A percentile compares a stretch with the other conserved stretches of the same genome.
Evolutionary conservation across 2,329 filamentous ascomycete genomes (phyloP).

Genomic region (Fusarium concolor): DNA sequence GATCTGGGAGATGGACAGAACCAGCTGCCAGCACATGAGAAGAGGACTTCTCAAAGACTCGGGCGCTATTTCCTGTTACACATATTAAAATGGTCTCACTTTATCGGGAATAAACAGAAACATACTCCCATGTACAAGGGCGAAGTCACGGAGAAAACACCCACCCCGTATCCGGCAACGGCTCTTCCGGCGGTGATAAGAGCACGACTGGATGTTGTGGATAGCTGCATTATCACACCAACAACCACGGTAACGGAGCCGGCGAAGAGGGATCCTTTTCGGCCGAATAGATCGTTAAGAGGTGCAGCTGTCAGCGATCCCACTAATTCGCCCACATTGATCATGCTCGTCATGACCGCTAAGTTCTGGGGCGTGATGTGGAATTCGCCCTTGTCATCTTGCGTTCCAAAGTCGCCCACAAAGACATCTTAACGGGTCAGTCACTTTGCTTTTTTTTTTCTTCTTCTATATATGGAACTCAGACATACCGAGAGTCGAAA

Average conservation of each 20-base stretch:
- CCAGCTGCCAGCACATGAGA: conserved; percentile 56
- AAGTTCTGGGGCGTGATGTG: conserved; percentile 43
- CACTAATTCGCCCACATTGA: conserved; percentile 54
- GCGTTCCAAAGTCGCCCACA: conserved; percentile 49
- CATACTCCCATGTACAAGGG: conserved; percentile 52
- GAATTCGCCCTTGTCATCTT: conserved; percentile 45
- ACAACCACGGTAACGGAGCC: conserved; percentile 47
- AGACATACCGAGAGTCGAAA: conserved; percentile 48
- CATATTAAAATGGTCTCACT: background rate
- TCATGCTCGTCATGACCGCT: conserved; percentile 52
- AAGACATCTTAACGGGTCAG: conserved; percentile 46
- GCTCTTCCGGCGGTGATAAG: conserved; percentile 44
- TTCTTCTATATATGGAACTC: no score
- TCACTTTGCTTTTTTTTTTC: background rate
- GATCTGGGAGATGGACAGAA: conserved; percentile 53
- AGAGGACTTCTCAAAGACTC: conserved; percentile 49
- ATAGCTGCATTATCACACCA: conserved; percentile 44
- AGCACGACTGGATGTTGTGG: conserved; percentile 39
- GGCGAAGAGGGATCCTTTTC: conserved; percentile 48
- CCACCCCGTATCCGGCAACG: conserved; percentile 46
- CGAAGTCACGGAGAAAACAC: conserved; percentile 54
- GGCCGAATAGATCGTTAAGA: conserved; percentile 51
- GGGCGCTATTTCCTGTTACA: conserved; percentile 47
- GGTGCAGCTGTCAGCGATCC: conserved; percentile 52
- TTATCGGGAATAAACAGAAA: background rate